Evolutionary conservation across 768 basidiomycete species (phyloP), one percentile per base, ranked within the genome.

Genomic region (Termitomyces sp.): DNA sequence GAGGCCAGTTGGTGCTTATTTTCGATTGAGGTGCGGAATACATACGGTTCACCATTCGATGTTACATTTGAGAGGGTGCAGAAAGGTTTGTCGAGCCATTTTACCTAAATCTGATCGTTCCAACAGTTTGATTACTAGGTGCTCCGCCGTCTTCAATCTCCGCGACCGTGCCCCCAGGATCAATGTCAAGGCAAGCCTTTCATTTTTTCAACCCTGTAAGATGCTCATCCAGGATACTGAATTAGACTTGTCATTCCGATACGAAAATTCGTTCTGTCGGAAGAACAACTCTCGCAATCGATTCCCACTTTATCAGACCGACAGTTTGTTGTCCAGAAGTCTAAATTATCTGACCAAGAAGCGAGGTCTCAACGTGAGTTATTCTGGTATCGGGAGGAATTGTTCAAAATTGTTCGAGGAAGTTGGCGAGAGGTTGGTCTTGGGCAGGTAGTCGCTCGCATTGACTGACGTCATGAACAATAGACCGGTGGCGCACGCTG

Each of bases 341-440:
- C 87, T 5, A 81, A 76, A 51, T 73, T 91, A 58, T 81, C 87
- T 1, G 68, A 72, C 12, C 74, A 72, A 47, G 87, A 92, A 63
- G 81, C 88, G 60, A 77, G 76, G 45, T 67, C 77, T 11, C 88
- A 93, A 68, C 80, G 86, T 41, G 91, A 94, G 68, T 69, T 95
- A 16, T 99, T 98, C 75, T 99, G 97, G 97, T 96, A 97, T 69
- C 81, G 95, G 37, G 95, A 99, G 70, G 86, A 88, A 62, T 73
- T 99, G 11, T 82, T 98, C 66, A 83, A 83, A 48, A 72, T 75
- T 52, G 69, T 98, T 15, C 76, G 74, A 13, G 88, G 88, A 11
- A 78, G 76, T 18, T 99, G 97, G 97, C 81, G 81, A 67, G 97
- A 98, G 83, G 95, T 93, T 59, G 59, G 82, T 55, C 34, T 39